Base-by-base conservation (phyloP, 2,329 filamentous ascomycete genomes). In the Diaporthe sp. region DNA sequence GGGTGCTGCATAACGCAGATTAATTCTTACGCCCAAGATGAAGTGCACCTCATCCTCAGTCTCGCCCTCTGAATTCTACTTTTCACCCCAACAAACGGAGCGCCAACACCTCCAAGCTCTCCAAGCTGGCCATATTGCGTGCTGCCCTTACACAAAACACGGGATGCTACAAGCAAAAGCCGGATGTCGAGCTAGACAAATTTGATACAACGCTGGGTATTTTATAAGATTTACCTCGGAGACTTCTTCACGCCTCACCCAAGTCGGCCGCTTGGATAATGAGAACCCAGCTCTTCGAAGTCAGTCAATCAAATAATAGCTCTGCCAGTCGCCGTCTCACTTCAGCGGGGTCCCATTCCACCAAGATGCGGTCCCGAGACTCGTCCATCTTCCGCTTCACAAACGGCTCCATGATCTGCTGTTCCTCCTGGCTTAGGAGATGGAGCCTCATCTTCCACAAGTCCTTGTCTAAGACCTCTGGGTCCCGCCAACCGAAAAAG, bases 401-500 rank as follows among this genome's bases (percentile, higher is more conserved):
- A 51, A n/a, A 50, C 44, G 44, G 44, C 44, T 50, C 22, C 44
- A 51, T 51, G n/a, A 51, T 51, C 47, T 51, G n/a, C 47, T 51
- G n/a, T 51, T 15, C n/a, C n/a, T 51, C n/a, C 12, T 27, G 10
- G 12, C 47, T 15, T 6, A 51, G 10, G n/a, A 25, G 47, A 51
- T 51, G 47, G n/a, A 51, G n/a, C n/a, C 47, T 25, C 47, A n/a
- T 15, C 47, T 51, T 51, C 47, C 47, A 51, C 47, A 51, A 51
- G 27, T 51, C n/a, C 47, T 51, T 51, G n/a, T 27, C 47, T 12
- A 51, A 7, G n/a, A 51, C 47, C n/a, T 25, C 12, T 51, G 47
- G 47, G n/a, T 51, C n/a, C n/a, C 47, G n/a, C n/a, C 1, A 8
- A 35, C 77, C 78, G 63, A 77, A 80, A 70, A 79, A 77, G 10